Percentiles rank a stretch among this genome's conserved stretches.
Conservation (phyloP, 345 rosid genomes). For the Aquilaria yunnanensis region DNA sequence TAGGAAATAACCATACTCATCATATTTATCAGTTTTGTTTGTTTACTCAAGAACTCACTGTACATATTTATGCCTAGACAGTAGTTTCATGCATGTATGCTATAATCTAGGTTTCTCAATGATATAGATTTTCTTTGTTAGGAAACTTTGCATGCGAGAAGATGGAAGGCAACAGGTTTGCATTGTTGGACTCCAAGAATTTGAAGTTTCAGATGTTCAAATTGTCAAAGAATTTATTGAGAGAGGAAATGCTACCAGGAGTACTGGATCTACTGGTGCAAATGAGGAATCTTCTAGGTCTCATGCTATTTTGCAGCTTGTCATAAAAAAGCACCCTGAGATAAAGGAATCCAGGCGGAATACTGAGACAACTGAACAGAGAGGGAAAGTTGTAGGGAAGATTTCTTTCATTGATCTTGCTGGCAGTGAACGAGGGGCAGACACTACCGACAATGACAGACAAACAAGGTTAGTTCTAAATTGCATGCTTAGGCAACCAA, state of each 20-base stretch:
- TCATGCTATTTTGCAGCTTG: conserved; percentile 90
- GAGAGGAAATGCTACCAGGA: conserved; percentile 78
- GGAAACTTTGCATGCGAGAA: conserved; percentile 96
- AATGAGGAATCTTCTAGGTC: conserved; percentile 96
- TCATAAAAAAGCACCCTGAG: conserved; percentile 68
- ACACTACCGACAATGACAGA: conserved; percentile 87
- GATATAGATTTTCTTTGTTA: conserved; percentile 15
- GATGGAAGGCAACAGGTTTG: conserved; percentile 98
- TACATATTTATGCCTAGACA: not conserved
- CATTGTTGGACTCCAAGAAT: conserved; percentile 92
- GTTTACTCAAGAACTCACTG: not conserved
- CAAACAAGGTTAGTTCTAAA: conserved; percentile 58
- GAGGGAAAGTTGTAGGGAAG: conserved; percentile 77
- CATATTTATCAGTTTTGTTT: too few relatives aligned
- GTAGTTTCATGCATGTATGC: not conserved
- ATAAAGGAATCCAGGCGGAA: conserved; percentile 69
- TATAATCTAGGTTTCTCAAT: conserved; percentile 10
- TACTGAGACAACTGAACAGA: conserved; percentile 57
- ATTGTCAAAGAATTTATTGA: conserved; percentile 84
- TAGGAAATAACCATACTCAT: not conserved
- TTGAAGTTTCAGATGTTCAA: conserved; percentile 81
- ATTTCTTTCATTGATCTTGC: conserved; percentile 94
- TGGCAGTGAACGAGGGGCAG: conserved; percentile 96
- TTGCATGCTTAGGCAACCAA: not conserved
- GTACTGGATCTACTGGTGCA: conserved; percentile 93